Evolutionary conservation across 306 rosid species (phyloP), one percentile per base, ranked within the genome.

Genomic region (Prunus padus): DNA sequence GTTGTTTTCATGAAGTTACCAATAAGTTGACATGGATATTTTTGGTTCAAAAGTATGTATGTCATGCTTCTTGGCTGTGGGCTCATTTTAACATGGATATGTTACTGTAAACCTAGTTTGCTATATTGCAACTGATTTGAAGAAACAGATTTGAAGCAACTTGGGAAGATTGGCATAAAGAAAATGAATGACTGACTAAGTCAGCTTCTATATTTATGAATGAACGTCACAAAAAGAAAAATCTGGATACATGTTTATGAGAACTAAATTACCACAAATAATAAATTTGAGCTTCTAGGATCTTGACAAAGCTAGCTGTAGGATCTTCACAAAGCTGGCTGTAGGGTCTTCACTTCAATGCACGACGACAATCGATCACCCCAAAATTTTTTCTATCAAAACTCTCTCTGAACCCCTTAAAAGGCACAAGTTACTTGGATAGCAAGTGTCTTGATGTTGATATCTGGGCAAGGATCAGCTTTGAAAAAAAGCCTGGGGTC

Each of bases 381-480:
- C 78, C 37, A n/a, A 79, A 67, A 49, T 0, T 5, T 33, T 51
- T 23, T 28, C 40, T 37, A 15, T 72, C 28, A 25, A 20, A 25
- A 44, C 37, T 19, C 31, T 45, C 8, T 37, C 23, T 67, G 30
- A 11, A 37, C 42, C 54, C 63, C 61, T 15, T 28, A 64, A 25
- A 3, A 2, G 8, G 40, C 62, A 74, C 98, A 95, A 70, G 8
- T 62, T 6, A 77, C 91, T 89, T 95, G 96, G 63, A 90, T 70
- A 7, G 93, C 89, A 33, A 95, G 88, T 25, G 76, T 18, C 85
- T 92, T 92, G 47, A 64, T 33, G 31, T 4, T 15, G 57, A 40
- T 5, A 11, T 45, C 31, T n/a, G 87, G 85, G 79, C 97, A 95
- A 1, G 13, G 56, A 76, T 82, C 88, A 23, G 54, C 16, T 30